These are phyloP conservation scores for Naegleria fowleri DNA, from an alignment of 208 protist genomes.

Conservation along the genomic window DNA sequence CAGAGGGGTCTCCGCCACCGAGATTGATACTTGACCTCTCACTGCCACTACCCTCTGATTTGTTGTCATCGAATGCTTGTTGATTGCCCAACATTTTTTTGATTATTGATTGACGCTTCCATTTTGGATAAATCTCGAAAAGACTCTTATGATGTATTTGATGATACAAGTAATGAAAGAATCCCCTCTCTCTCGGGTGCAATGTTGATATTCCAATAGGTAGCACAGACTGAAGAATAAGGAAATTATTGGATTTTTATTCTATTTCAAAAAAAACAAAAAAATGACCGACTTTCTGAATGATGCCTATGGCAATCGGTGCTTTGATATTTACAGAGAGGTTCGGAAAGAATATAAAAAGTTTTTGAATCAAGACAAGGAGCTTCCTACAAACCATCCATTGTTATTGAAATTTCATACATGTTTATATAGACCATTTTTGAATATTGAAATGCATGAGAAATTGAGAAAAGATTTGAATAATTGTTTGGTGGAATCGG, in stretches of 20 bases:
- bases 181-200: no score
- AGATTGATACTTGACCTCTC: no score
- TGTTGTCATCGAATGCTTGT: no score
- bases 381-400: background rate
- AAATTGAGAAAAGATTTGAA: background rate
- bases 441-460: background rate
- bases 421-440: slow-evolving; percentile 1
- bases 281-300: slow-evolving; percentile 10
- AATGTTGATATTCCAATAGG: no score
- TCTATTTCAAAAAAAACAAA: background rate
- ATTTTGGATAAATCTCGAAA: no score
- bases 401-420: background rate
- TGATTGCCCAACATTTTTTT: no score
- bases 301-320: background rate
- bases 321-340: background rate
- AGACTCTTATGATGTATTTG: no score
- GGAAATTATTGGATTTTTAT: no score
- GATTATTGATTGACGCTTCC: no score
- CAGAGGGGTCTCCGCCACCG: background rate
- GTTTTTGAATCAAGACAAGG: background rate
- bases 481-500: background rate
- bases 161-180: no score
- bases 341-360: background rate
- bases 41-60: no score
- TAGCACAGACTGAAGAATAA: no score